A percentile compares a stretch with the other conserved stretches of the same genome.
These are phyloP conservation scores for Choricystis sp. DNA, from an alignment of 139 green algal species.

Conservation along the genomic window DNA sequence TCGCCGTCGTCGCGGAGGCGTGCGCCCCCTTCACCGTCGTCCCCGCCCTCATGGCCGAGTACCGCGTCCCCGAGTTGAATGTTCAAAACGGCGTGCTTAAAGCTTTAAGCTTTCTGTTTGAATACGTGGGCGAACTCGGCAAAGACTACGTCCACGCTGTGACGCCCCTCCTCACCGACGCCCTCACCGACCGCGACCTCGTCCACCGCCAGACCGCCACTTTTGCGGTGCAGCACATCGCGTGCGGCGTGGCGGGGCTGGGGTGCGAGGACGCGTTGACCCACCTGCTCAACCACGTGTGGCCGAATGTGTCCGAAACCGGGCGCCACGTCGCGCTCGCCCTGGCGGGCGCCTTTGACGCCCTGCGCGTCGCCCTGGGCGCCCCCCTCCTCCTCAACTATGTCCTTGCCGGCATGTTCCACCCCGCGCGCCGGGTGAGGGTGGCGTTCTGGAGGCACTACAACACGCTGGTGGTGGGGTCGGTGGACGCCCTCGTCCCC, in stretches of 20 bases:
- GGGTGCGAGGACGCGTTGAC: conserved; percentile 90
- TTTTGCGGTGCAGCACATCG: conserved; percentile 78
- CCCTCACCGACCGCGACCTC: conserved; percentile 86
- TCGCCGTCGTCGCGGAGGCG: conserved; percentile 97
- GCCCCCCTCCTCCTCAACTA: conserved; percentile 78
- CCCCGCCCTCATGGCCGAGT: conserved; percentile 98
- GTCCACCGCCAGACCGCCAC: conserved; percentile 94
- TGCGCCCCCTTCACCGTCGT: conserved; percentile 98
- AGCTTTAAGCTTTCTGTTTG: conserved; percentile 97
- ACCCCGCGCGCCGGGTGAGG: conserved; percentile 76
- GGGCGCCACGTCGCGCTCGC: conserved; percentile 87
- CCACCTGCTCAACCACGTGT: conserved; percentile 96
- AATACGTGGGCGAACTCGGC: conserved; percentile 99
- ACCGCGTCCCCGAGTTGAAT: conserved; percentile 90
- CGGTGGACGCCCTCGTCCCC: conserved; percentile 66
- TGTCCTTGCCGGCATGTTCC: conserved; percentile 76
- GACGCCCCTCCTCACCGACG: conserved; percentile 86
- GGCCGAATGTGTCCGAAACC: conserved; percentile 98
- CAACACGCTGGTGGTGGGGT: conserved; percentile 96
- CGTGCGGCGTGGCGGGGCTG: conserved; percentile 68
- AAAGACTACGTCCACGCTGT: conserved; percentile 99
- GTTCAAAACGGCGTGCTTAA: conserved; percentile 98
- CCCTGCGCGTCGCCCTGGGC: conserved; percentile 69
- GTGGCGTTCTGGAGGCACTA: conserved; percentile 96
- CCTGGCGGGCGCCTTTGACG: conserved; percentile 81